Percentiles rank a stretch among this genome's conserved stretches.
Evolutionary conservation across 371 early-diverging fungal species (phyloP).

Genomic region (Haplosporangium sp.): DNA sequence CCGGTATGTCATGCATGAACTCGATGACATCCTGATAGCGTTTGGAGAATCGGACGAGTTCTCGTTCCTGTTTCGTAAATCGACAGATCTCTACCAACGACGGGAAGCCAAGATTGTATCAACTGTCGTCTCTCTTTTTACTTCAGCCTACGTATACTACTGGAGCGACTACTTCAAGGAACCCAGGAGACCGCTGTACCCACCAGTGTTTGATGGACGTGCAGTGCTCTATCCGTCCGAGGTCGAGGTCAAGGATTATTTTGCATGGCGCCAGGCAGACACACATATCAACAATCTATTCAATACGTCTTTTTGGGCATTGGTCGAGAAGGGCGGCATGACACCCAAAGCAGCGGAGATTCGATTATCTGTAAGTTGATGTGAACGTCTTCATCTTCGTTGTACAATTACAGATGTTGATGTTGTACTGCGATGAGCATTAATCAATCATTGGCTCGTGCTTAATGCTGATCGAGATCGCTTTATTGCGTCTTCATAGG

Average conservation of each 20-base stretch:
- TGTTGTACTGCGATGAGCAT: too few relatives aligned
- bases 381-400: neutral
- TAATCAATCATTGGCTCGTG: too few relatives aligned
- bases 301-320: constrained; percentile 94
- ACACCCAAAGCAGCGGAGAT: constrained; percentile 77
- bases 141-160: constrained; percentile 83
- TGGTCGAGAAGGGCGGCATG: constrained; percentile 78
- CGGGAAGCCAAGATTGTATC: constrained; percentile 89
- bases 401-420: too few relatives aligned
- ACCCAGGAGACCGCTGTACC: constrained; percentile 62
- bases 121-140: constrained; percentile 86
- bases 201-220: constrained; percentile 94
- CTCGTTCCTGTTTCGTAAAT: constrained; percentile 62
- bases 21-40: constrained; percentile 85
- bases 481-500: constrained; percentile 55
- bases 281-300: constrained; percentile 92
- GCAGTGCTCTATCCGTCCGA: constrained; percentile 89
- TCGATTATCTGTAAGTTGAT: constrained; percentile 64
- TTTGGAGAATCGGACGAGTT: constrained; percentile 97
- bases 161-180: constrained; percentile 85
- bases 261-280: constrained; percentile 96
- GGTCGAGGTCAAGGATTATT: constrained; percentile 87
- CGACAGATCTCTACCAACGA: constrained; percentile 79
- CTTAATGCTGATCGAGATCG: too few relatives aligned
- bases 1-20: constrained; percentile 77